phyloP scores from a whole-genome alignment of 2,329 filamentous ascomycete genomes.

The Penicillium sp. region DNA sequence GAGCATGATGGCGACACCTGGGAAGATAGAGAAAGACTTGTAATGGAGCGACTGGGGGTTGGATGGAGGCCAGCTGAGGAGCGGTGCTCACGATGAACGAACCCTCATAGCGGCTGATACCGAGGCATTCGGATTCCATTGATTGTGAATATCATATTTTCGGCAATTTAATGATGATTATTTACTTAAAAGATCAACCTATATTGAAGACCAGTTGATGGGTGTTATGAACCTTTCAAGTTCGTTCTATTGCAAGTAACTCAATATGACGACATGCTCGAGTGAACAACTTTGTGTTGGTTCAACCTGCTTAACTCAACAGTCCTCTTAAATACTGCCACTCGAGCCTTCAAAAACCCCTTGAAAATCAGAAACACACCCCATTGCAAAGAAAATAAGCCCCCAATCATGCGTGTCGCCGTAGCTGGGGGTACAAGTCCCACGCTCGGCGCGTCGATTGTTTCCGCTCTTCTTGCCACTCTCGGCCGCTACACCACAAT shows the following conservation, averaged over 20 bases:
- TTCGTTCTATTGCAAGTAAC: neutral
- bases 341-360: neutral
- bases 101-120: too few relatives aligned
- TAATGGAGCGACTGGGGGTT: slow-evolving; percentile 76
- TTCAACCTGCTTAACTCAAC: neutral
- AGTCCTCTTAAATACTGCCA: neutral
- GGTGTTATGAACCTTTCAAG: too few relatives aligned
- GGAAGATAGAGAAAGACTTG: slow-evolving; percentile 73
- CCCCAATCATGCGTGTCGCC: neutral
- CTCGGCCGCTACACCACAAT: neutral
- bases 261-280: neutral
- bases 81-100: slow-evolving; percentile 49
- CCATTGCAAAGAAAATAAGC: neutral
- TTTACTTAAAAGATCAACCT: too few relatives aligned
- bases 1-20: slow-evolving; percentile 57
- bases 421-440: neutral
- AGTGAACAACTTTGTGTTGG: neutral
- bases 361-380: neutral
- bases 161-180: too few relatives aligned
- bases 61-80: slow-evolving; percentile 66
- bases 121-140: too few relatives aligned
- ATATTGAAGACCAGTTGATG: too few relatives aligned
- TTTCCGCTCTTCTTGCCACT: neutral
- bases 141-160: too few relatives aligned
- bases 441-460: neutral